phyloP scores from a whole-genome alignment of 768 basidiomycete species.

The Postia placenta region DNA sequence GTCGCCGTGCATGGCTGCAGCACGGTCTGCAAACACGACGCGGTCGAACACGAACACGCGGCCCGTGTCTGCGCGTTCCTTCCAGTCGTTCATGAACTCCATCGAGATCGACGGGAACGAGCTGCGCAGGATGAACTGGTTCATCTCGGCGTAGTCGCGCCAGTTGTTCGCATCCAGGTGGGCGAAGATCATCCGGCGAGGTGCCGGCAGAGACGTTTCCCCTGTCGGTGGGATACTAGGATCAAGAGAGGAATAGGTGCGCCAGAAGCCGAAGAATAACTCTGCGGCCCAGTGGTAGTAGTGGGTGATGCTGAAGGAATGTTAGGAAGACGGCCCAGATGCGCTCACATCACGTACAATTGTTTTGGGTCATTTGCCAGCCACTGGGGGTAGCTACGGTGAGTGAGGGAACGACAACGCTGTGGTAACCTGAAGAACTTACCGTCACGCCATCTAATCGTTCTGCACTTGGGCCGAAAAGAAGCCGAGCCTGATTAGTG shows the following conservation, averaged over 20 bases:
- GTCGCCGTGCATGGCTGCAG: constrained; percentile 71
- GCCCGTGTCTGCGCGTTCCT: constrained; percentile 65
- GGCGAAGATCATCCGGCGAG: constrained; percentile 71
- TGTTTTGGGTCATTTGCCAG: constrained; percentile 82
- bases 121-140: constrained; percentile 76
- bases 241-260: constrained; percentile 82
- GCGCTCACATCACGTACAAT: constrained; percentile 42
- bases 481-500: constrained; percentile 51
- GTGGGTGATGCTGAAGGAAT: constrained; percentile 62
- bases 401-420: constrained; percentile 2
- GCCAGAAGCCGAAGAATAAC: constrained; percentile 88
- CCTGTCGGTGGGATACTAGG: constrained; percentile 58
- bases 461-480: constrained; percentile 72
- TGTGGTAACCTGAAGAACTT: constrained; percentile 18
- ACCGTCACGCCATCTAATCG: constrained; percentile 76
- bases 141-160: constrained; percentile 91
- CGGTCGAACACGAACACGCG: constrained; percentile 78
- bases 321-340: neutral
- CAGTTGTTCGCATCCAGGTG: constrained; percentile 72
- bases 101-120: constrained; percentile 76
- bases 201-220: constrained; percentile 64
- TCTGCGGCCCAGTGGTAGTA: constrained; percentile 96
- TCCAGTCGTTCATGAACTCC: constrained; percentile 83
- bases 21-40: constrained; percentile 82
- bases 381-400: constrained; percentile 38